A percentile compares a stretch with the other conserved stretches of the same genome.
phyloP scores from a whole-genome alignment of 129 eudicot species.

The Escallonia herrerae region DNA sequence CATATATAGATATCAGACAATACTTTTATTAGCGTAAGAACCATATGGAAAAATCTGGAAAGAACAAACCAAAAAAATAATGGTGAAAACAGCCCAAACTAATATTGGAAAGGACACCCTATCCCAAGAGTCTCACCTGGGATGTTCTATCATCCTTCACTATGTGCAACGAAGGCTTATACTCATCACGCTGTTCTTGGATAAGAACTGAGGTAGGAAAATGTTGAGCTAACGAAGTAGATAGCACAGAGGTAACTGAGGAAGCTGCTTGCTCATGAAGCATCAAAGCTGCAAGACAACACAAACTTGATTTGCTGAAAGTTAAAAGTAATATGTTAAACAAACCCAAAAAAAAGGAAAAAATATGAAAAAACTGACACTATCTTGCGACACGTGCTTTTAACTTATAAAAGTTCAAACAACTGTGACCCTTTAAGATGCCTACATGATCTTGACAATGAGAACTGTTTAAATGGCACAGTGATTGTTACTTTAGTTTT shows the following conservation, averaged over 20 bases:
- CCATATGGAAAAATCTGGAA: too few species aligned
- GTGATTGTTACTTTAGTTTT: too few species aligned
- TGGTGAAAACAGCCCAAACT: neutral
- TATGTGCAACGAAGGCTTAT: constrained; percentile 38
- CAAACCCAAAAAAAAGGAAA: too few species aligned
- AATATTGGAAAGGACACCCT: neutral
- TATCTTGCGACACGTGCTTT: neutral
- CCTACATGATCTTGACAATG: too few species aligned
- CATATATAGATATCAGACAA: too few species aligned
- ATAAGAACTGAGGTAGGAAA: constrained; percentile 55
- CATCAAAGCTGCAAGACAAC: constrained; percentile 43
- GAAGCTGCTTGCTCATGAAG: constrained; percentile 53
- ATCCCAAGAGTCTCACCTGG: constrained; percentile 34
- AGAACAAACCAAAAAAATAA: neutral
- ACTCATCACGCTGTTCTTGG: constrained; percentile 65
- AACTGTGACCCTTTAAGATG: too few species aligned
- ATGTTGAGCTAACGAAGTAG: constrained; percentile 50
- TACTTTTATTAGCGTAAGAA: too few species aligned
- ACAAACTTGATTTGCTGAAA: neutral
- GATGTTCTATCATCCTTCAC: constrained; percentile 38
- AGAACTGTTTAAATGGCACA: too few species aligned
- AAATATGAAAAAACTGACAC: neutral
- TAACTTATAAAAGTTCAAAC: neutral
- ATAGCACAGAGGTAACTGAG: constrained; percentile 30
- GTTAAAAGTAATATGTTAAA: neutral